Evolutionary conservation across 2,329 filamentous ascomycete species (phyloP), one percentile per base, ranked within the genome.

Genomic region (Diaporthe sp.): DNA sequence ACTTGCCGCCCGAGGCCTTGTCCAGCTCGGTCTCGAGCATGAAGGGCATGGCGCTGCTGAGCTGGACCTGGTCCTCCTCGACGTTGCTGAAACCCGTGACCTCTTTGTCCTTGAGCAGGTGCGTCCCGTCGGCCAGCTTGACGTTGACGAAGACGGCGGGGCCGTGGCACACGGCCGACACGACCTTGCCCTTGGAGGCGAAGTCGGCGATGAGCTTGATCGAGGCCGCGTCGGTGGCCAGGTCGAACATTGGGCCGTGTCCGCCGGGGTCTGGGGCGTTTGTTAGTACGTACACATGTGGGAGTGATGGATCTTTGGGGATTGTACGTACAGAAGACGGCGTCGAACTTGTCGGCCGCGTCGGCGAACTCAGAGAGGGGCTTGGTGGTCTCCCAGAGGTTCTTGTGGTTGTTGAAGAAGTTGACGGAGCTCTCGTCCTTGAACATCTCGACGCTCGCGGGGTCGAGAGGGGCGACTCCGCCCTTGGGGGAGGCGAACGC

Each of bases 81-180:
- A 75, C 82, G 78, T 91, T 90, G 47, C 85, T 88, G 79, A 92
- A 91, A 13, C 89, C 91, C 0, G 91, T 92, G 32, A 91, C 89
- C 59, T 86, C 83, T 79, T 87, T 87, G 58, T 88, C 91, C 66
- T 86, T 82, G 51, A 94, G 81, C 13, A 93, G 82, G 68, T 86
- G 85, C 76, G 85, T 83, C 44, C 90, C 91, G 75, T 87, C 84
- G 7, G 83, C 76, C 27, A 86, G 79, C 78, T 87, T 89, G 47
- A 89, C 92, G 77, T 92, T 87, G 65, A 88, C 85, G 22, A 94
- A 85, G 17, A 88, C 92, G 4, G 89, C 89, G 3, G 92, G 91
- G 8, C 91, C 92, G 82, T 94, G 92, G 85, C 92, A 94, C 59
- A 94, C 91, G 4, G 92, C 90, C 0, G 90, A 85, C 19, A 94